Conservation (phyloP, 306 rosid species). For the Begonia fuchsioides region DNA sequence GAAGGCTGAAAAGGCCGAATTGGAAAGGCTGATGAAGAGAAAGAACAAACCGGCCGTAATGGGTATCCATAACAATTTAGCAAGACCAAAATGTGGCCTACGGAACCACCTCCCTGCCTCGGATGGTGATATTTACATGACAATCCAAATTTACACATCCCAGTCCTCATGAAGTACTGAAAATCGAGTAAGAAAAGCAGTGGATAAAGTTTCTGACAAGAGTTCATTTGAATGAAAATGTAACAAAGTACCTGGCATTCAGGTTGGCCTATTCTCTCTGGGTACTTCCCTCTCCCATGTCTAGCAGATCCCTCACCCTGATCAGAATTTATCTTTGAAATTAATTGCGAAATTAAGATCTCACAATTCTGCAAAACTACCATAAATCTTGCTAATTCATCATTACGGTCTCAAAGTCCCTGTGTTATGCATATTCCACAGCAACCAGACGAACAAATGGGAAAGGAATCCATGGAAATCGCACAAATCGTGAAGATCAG, state of each 20-base stretch:
- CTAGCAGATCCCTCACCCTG: constrained; percentile 79
- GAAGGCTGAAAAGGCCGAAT: not conserved
- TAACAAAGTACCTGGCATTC: constrained; percentile 73
- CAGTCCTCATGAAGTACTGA: constrained; percentile 12
- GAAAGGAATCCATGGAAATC: too few relatives aligned
- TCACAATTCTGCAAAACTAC: constrained; percentile 6
- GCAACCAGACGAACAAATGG: too few relatives aligned
- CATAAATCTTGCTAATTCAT: constrained; percentile 17
- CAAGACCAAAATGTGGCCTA: not conserved
- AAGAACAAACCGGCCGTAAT: constrained; percentile 23
- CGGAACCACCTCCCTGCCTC: constrained; percentile 9
- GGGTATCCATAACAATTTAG: constrained; percentile 27
- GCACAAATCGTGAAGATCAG: too few relatives aligned
- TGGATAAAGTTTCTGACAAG: not conserved
- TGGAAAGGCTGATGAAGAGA: constrained; percentile 5
- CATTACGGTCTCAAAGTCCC: not conserved
- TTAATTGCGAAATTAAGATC: constrained; percentile 9
- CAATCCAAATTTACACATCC: constrained; percentile 13
- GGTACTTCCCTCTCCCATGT: constrained; percentile 51
- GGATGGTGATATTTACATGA: constrained; percentile 19
- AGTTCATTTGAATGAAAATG: constrained; percentile 6
- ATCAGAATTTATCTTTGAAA: constrained; percentile 18
- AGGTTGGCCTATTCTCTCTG: constrained; percentile 87
- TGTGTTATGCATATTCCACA: too few relatives aligned
- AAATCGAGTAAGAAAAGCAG: constrained; percentile 3